Conservation (phyloP, 176 grass and related monocot species). For the Saccharum officinarum region DNA sequence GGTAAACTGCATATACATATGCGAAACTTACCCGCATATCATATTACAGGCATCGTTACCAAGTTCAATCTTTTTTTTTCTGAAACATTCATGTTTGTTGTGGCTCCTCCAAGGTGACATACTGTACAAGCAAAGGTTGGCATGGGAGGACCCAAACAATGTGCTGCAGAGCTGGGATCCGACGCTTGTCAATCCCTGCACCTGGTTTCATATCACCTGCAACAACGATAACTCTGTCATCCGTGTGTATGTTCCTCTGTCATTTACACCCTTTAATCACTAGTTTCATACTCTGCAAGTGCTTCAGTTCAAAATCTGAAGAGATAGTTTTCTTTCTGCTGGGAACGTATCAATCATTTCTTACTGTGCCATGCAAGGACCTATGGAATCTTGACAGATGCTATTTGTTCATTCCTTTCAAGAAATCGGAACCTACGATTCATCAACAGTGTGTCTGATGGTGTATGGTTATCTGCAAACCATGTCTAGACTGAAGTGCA, state of each 20-base stretch:
- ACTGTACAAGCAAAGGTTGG: slow-evolving; percentile 20
- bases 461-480: not conserved
- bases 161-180: slow-evolving; percentile 52
- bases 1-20: slow-evolving; percentile 1
- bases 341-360: not conserved
- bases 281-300: not conserved
- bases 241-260: slow-evolving; percentile 33
- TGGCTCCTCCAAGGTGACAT: slow-evolving; percentile 38
- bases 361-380: not conserved
- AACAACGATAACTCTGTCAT: slow-evolving; percentile 39
- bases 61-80: not conserved
- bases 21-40: not conserved
- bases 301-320: not conserved
- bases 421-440: not conserved
- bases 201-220: slow-evolving; percentile 44
- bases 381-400: not conserved
- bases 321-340: not conserved
- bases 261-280: not conserved
- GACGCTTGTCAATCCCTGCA: slow-evolving; percentile 48
- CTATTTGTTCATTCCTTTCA: not conserved
- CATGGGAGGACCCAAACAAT: slow-evolving; percentile 32
- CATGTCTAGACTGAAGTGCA: not conserved
- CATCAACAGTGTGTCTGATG: not conserved
- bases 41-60: not conserved
- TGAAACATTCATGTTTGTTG: not conserved